Evolutionary conservation across 139 green algal species (phyloP), one percentile per base, ranked within the genome.

Genomic region (Zygnema cylindricum): DNA sequence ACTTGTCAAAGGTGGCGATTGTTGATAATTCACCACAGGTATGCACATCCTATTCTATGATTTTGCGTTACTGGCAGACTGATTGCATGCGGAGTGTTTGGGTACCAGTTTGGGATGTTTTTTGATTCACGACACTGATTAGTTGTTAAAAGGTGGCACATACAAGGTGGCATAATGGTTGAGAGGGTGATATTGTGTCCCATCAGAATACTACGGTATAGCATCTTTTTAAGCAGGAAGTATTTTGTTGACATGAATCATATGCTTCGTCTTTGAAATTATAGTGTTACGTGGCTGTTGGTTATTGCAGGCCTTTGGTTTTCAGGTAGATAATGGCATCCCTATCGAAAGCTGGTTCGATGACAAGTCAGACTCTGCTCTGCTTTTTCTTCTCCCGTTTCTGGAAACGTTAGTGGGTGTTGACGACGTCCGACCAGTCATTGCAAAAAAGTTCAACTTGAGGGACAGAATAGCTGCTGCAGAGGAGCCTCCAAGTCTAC

Each of bases 281-380:
- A 38, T 78, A 69, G 0, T 38, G 41, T 36, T 25, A 3, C 76
- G 1, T 83, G 11, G n/a, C n/a, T n/a, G n/a, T n/a, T 63, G 49
- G 49, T 25, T 63, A 23, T 16, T 78, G 49, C 83, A 88, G 83
- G 83, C 83, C 35, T 88, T 88, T 88, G 83, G 83, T 36, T 88
- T 89, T 49, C 89, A 93, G 76, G 87, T 98, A 23, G 95, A 95
- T 86, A 99, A 99, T 81, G 97, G 97, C 87, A 96, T 99, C 35
- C 97, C 97, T 77, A 98, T 99, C 38, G 96, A 98, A 92, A 95
- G 89, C 7, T 99, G 96, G 94, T 95, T 93, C 88, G 97, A 99
- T 87, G 96, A 99, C 90, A 86, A 94, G 16, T 11, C 33, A 0
- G 96, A 98, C 86, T 82, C 42, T 0, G 96, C 97, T 94, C 94